A percentile compares a stretch with the other conserved stretches of the same genome.
These are phyloP conservation scores for Claviceps fusiformis DNA, from an alignment of 2,329 filamentous ascomycete genomes.

Conservation along the genomic window DNA sequence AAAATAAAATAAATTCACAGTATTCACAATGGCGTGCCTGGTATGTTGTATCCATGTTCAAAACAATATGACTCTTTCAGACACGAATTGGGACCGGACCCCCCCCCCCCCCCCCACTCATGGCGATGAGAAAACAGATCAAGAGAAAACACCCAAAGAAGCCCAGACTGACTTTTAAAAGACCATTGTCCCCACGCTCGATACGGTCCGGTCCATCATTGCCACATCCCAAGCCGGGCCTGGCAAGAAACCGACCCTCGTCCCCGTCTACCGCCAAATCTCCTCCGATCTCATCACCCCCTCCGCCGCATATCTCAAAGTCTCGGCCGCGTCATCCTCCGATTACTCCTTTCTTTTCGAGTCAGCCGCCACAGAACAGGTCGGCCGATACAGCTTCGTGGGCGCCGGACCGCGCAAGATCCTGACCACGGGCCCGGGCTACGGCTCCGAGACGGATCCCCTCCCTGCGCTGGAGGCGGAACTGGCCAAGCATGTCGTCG, in stretches of 20 bases:
- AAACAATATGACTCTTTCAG: no score
- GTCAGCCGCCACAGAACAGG: conserved; percentile 83
- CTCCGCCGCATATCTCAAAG: conserved; percentile 87
- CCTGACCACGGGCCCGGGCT: conserved; percentile 73
- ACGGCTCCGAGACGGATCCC: conserved; percentile 74
- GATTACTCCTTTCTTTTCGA: conserved; percentile 91
- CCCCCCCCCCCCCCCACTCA: no score
- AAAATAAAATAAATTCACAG: neutral
- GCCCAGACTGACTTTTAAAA: neutral
- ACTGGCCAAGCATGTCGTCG: conserved; percentile 64
- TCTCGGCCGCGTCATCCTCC: conserved; percentile 52
- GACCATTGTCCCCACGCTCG: conserved; percentile 29
- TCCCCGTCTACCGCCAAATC: conserved; percentile 73
- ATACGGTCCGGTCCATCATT: conserved; percentile 31
- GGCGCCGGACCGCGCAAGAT: conserved; percentile 70
- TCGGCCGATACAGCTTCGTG: conserved; percentile 91
- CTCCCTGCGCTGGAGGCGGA: conserved; percentile 71
- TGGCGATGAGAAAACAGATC: no score
- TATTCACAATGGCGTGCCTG: conserved; percentile 15
- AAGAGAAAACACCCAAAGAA: neutral
- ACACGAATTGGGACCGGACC: no score
- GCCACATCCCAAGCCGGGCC: conserved; percentile 18
- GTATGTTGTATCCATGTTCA: conserved; percentile 10
- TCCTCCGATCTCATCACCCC: conserved; percentile 89
- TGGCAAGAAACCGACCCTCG: conserved; percentile 46